A percentile compares a stretch with the other conserved stretches of the same genome.
Evolutionary conservation across 2,329 filamentous ascomycete species (phyloP).

Genomic region (Pezizomycotina sp.): DNA sequence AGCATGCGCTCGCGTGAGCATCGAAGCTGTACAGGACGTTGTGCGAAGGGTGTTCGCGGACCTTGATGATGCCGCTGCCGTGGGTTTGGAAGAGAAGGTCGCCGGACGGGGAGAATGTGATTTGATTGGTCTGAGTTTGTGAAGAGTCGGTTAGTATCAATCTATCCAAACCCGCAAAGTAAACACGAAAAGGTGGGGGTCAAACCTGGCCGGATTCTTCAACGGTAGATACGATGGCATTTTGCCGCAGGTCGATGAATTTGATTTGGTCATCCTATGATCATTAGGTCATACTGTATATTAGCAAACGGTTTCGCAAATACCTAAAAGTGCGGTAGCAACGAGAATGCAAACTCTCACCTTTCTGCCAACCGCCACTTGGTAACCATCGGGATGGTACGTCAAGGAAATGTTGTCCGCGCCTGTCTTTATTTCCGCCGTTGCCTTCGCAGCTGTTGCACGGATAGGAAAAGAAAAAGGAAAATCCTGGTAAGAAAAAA

Average conservation of each 20-base stretch:
- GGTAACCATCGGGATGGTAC: conserved; percentile 36
- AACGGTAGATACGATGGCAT: conserved; percentile 22
- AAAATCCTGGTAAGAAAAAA: neutral
- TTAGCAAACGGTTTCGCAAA: conserved; percentile 10
- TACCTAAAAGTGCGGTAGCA: neutral
- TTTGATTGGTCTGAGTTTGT: conserved; percentile 34
- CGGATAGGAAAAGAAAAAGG: conserved; percentile 1
- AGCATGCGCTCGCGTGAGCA: conserved; percentile 36
- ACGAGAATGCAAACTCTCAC: conserved; percentile 26
- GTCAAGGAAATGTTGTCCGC: conserved; percentile 35
- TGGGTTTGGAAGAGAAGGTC: conserved; percentile 36
- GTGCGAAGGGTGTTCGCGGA: conserved; percentile 32
- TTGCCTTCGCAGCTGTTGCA: conserved; percentile 18
- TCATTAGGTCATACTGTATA: conserved; percentile 25
- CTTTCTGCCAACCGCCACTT: conserved; percentile 36
- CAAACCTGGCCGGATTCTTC: conserved; percentile 20
- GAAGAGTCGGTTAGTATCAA: conserved; percentile 11
- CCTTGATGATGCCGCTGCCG: conserved; percentile 34
- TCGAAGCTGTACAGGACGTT: conserved; percentile 32
- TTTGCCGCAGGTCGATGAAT: conserved; percentile 23
- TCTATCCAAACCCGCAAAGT: too few relatives aligned
- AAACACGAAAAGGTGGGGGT: neutral
- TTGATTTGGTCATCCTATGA: conserved; percentile 28
- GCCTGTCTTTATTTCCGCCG: conserved; percentile 27
- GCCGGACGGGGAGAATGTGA: conserved; percentile 37